Evolutionary conservation across 2,329 filamentous ascomycete genomes (phyloP), one percentile per base, ranked within the genome.

Genomic region (Fusarium sp.): DNA sequence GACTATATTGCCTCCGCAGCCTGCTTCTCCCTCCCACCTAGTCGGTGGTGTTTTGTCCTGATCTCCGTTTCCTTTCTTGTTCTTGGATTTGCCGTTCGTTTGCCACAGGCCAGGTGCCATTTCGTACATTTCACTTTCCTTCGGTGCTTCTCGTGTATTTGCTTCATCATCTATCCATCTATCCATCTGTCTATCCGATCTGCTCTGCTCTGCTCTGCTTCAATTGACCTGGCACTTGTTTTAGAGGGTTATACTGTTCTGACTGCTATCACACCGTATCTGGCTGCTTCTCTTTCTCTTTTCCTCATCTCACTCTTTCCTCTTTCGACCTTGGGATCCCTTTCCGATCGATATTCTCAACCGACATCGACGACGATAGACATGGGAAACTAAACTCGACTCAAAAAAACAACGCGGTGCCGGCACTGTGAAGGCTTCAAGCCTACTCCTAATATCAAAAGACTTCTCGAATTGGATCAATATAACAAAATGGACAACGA

Each of bases 351-450:
- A 41, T 56, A 64, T 24, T 45, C 27, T 45, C 18, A 44, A 45
- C 42, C 58, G 42, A 56, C 30, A 51, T 32, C 40, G 41, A 42
- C 60, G 41, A 47, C 60, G 41, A 46, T 29, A 56, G 72, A 67
- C 57, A 75, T 74, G 72, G 69, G 70, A 60, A 64, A 64, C 48
- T 67, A 64, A 51, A 53, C 58, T 63, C 61, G 34, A 46, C 41
- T 32, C 47, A 49, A 56, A 60, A 57, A 16, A 60, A 71, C 20
- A 69, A 69, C 72, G 69, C 72, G 63, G 73, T 75, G 72, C 73
- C 61, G 73, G 73, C 73, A 75, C 73, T 74, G 71, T 70, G 48
- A 57, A 52, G 72, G 71, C 74, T 67, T 52, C 49, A 64, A 57
- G 70, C 73, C 73, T 70, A 53, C 42, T 20, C 47, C 62, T 53